These are phyloP conservation scores for Puccinia polysora DNA, from an alignment of 1,284 basidiomycete species.

Conservation along the genomic window DNA sequence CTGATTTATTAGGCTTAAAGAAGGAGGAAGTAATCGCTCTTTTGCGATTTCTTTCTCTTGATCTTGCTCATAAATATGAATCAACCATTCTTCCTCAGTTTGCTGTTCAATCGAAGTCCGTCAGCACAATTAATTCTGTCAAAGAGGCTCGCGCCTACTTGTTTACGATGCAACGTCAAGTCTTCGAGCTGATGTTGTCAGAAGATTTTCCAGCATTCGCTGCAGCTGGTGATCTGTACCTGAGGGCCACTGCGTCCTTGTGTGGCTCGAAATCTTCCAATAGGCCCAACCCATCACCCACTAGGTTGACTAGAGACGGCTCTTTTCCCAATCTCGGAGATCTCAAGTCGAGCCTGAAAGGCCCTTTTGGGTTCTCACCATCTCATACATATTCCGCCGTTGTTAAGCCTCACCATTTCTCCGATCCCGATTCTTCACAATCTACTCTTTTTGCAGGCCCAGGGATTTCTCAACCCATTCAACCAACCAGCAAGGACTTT, in stretches of 20 bases:
- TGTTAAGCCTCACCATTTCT: neutral
- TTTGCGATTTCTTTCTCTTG: conserved; percentile 19
- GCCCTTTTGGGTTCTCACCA: neutral
- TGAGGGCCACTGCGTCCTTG: conserved; percentile 34
- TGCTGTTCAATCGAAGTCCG: neutral
- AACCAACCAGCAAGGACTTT: neutral
- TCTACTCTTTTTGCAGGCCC: neutral
- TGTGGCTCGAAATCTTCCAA: neutral
- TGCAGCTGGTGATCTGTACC: conserved; percentile 38
- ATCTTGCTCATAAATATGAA: conserved; percentile 16
- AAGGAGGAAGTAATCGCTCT: conserved; percentile 17
- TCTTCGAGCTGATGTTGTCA: conserved; percentile 33
- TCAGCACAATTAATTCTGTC: conserved; percentile 2
- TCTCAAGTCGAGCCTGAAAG: conserved; percentile 7
- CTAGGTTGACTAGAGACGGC: neutral
- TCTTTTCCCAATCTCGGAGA: conserved; percentile 8
- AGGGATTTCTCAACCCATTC: neutral
- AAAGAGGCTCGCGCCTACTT: conserved; percentile 18
- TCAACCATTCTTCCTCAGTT: neutral
- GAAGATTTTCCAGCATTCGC: conserved; percentile 38
- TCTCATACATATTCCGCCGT: neutral
- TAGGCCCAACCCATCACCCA: neutral
- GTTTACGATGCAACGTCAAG: conserved; percentile 32
- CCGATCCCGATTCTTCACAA: conserved; percentile 5
- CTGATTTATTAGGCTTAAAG: conserved; percentile 17